Conservation (phyloP, 768 basidiomycete species). For the Sporobolomyces roseus region DNA sequence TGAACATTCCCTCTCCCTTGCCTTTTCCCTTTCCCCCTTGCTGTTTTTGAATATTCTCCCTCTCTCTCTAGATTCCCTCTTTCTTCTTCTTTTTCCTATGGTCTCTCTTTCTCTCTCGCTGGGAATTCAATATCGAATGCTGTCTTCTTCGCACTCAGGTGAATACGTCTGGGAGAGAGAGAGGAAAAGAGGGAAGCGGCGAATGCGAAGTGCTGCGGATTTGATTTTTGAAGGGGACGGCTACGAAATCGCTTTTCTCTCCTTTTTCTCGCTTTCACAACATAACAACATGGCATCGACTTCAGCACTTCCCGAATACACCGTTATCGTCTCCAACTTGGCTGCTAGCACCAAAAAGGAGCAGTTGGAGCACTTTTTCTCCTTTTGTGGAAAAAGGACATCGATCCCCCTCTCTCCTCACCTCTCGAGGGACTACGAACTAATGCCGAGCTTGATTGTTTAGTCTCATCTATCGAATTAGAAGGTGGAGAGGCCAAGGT, state of each 20-base stretch:
- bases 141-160: not conserved
- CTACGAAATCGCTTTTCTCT: not conserved
- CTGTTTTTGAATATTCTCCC: too few relatives aligned
- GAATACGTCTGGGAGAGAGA: not conserved
- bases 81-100: not conserved
- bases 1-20: too few relatives aligned
- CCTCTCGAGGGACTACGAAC: too few relatives aligned
- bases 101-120: not conserved
- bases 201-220: too few relatives aligned
- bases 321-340: not conserved
- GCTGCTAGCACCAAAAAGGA: not conserved
- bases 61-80: too few relatives aligned
- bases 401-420: too few relatives aligned
- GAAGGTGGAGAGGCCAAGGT: conserved; percentile 61
- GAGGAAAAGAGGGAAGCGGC: not conserved
- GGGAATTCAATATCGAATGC: not conserved
- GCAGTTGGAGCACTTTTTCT: conserved; percentile 45
- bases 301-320: not conserved
- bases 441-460: too few relatives aligned
- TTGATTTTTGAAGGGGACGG: too few relatives aligned
- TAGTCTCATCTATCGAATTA: conserved; percentile 50
- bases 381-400: conserved; percentile 90
- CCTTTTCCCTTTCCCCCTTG: too few relatives aligned
- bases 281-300: not conserved
- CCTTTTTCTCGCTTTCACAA: not conserved